These are phyloP conservation scores for Salinomyces thailandicus DNA, from an alignment of 2,329 filamentous ascomycete genomes.

Conservation along the genomic window DNA sequence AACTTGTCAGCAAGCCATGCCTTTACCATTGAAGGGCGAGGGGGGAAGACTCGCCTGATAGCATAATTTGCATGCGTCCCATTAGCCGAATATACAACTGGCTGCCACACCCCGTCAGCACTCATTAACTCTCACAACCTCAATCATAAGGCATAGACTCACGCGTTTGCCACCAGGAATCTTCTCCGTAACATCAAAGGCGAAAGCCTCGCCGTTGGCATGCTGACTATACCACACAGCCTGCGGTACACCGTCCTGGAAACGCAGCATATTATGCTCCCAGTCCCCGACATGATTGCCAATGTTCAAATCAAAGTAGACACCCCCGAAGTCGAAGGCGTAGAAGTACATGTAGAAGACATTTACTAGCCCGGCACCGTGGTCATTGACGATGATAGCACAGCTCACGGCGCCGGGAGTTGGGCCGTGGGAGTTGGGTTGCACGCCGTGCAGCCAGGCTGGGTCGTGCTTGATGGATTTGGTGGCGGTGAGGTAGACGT, in stretches of 20 bases:
- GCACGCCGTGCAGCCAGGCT: conserved; percentile 40
- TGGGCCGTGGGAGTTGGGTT: conserved; percentile 41
- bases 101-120: conserved; percentile 19
- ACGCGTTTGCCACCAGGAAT: conserved; percentile 13
- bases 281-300: conserved; percentile 50
- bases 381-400: conserved; percentile 48
- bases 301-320: conserved; percentile 18
- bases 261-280: conserved; percentile 60
- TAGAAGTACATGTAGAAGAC: conserved; percentile 57
- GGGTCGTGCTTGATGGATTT: conserved; percentile 29
- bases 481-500: conserved; percentile 36
- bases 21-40: too few species aligned
- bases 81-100: conserved; percentile 48
- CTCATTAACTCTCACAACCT: neutral
- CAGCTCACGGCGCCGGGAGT: conserved; percentile 41
- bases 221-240: conserved; percentile 56
- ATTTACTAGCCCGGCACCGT: conserved; percentile 44
- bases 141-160: conserved; percentile 29
- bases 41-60: conserved; percentile 26
- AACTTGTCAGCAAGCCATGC: neutral
- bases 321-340: conserved; percentile 45
- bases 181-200: conserved; percentile 46
- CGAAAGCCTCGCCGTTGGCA: conserved; percentile 51
- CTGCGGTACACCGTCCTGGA: conserved; percentile 44
- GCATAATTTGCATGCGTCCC: conserved; percentile 58